Base-by-base conservation (phyloP, 179 eudicot species). In the Patellifolia procumbens region DNA sequence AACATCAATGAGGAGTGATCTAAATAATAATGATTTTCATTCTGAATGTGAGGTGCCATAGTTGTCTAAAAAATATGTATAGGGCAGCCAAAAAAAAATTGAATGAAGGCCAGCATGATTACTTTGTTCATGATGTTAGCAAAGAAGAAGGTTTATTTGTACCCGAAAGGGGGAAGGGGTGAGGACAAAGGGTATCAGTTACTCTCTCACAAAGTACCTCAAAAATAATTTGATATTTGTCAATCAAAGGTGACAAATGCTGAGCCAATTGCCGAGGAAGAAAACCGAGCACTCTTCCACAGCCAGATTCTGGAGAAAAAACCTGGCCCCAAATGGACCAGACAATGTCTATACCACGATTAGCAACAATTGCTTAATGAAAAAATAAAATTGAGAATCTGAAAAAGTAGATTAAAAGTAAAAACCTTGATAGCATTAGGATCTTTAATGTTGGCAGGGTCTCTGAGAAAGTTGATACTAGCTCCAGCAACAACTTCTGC, bases 341-440 rank as follows among this genome's bases (percentile, higher is more conserved):
- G 46, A 61, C 52, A 68, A 74, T 46, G 34, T 52, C 76, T 74
- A 56, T 69, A 75, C 59, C 71, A 42, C 66, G 31, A 51, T 56
- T 31, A 79, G 53, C 55, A 46, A 28, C 39, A 29, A 66, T 79
- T 1, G 32, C 37, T 63, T n/a, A 59, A 49, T 22, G 65, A 48
- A 39, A 32, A 48, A 79, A 75, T 29, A 60, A 78, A 63, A 59
- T 35, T 83, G 34, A 64, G 70, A n/a, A n/a, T n/a, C n/a, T n/a
- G n/a, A n/a, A n/a, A n/a, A n/a, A n/a, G n/a, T n/a, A n/a, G n/a
- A 79, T 51, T 72, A 43, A 6, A 45, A 62, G 72, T n/a, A 28
- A 34, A 59, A 53, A 94, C 98, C 96, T 92, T 92, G 73, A 94
- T 80, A 68, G 98, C 98, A 87, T 94, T 92, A 69, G 81, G 86